phyloP scores from a whole-genome alignment of 2,329 filamentous ascomycete genomes.

The Coleophoma eucalyptorum region DNA sequence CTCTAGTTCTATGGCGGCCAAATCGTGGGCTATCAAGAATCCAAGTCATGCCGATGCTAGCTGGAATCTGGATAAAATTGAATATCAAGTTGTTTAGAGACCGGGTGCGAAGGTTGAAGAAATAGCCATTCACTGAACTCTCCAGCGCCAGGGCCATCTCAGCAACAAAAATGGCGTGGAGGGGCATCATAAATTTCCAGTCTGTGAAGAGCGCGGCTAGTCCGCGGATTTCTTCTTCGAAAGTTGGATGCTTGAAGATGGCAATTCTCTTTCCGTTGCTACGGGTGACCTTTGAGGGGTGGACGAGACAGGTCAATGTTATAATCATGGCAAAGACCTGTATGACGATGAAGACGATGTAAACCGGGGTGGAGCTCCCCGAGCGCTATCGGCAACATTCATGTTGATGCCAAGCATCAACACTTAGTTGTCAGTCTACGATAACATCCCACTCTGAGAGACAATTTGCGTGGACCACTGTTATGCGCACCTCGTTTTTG shows the following conservation, averaged over 20 bases:
- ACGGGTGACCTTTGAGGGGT: not conserved
- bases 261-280: slow-evolving; percentile 1
- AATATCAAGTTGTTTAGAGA: not conserved
- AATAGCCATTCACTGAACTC: slow-evolving; percentile 1
- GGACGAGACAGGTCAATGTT: not conserved
- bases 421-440: no score
- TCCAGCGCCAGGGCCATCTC: not conserved
- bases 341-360: slow-evolving; percentile 4
- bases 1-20: not conserved
- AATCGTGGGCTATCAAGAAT: not conserved
- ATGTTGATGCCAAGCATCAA: not conserved
- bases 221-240: not conserved
- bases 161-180: not conserved
- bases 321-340: slow-evolving; percentile 1
- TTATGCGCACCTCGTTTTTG: no score
- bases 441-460: no score
- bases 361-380: slow-evolving; percentile 1
- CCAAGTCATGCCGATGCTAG: not conserved
- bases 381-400: not conserved
- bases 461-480: no score
- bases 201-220: not conserved
- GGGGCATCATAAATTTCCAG: not conserved
- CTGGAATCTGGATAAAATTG: slow-evolving; percentile 2
- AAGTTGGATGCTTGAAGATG: not conserved
- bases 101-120: slow-evolving; percentile 1